Conservation (phyloP, 371 early-diverging fungal species). For the Lichtheimia ramosa region DNA sequence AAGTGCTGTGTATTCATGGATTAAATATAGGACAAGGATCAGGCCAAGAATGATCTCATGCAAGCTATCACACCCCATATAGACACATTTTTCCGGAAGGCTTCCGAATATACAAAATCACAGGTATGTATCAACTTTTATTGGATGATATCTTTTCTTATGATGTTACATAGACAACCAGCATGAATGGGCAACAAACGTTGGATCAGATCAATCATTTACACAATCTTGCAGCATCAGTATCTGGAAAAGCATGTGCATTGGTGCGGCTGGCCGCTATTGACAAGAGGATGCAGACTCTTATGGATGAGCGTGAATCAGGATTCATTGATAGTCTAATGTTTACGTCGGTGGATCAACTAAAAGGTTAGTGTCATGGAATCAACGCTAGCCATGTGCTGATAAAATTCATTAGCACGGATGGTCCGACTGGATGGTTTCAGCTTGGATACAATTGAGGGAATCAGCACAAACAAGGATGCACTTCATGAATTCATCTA, state of each 20-base stretch:
- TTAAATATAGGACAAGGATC: conserved; percentile 17
- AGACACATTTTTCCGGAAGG: conserved; percentile 19
- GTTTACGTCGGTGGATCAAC: conserved; percentile 14
- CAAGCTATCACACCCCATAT: conserved; percentile 19
- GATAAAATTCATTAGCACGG: background rate
- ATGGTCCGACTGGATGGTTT: conserved; percentile 18
- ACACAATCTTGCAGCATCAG: conserved; percentile 9
- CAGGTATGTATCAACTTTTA: conserved; percentile 12
- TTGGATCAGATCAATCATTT: conserved; percentile 20
- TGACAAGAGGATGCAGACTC: conserved; percentile 15
- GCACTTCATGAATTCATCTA: conserved; percentile 27
- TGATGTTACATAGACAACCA: too few species aligned
- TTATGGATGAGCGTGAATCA: conserved; percentile 30
- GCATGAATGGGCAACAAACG: conserved; percentile 1
- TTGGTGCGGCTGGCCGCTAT: conserved; percentile 17
- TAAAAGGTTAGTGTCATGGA: conserved; percentile 17
- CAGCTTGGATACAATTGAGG: conserved; percentile 13
- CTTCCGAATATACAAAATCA: conserved; percentile 11
- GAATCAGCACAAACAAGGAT: conserved; percentile 6
- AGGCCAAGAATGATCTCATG: conserved; percentile 23
- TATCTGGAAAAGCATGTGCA: conserved; percentile 11
- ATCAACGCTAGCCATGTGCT: background rate
- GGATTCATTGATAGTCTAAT: conserved; percentile 21
- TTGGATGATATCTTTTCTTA: too few species aligned
- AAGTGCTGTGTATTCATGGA: background rate